Evolutionary conservation across 2,329 filamentous ascomycete species (phyloP), one percentile per base, ranked within the genome.

Genomic region (Samsoniella hepiali): DNA sequence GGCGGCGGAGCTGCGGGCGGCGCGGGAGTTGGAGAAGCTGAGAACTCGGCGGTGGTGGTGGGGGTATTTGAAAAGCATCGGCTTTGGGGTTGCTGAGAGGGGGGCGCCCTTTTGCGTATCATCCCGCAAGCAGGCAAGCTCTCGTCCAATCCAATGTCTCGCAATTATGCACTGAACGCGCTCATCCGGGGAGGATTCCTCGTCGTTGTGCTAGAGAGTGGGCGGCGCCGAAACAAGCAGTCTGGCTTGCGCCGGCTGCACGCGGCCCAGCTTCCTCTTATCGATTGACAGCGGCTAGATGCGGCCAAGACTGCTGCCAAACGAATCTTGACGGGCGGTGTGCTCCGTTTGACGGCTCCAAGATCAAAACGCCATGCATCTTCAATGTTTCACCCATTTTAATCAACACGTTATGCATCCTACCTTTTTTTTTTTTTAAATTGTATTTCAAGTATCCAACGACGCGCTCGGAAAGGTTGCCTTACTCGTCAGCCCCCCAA

Each of bases 261-360:
- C 51, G 65, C 72, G 72, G 72, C 71, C 70, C 63, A 70, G 65
- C 38, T 11, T 53, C n/a, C 1, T 11, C 63, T 69, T 67, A 66
- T 71, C 65, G 65, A 68, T 68, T 60, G 59, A 13, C 10, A 8
- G 40, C 50, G 50, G 59, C 50, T 55, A 62, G 50, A 40, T 47
- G 32, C 59, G 59, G 59, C 36, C 17, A 62, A 47, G 59, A 45
- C 22, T 22, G 22, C 22, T 22, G 22, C 22, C 22, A 22, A 22
- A 22, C 22, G 22, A 22, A 22, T 22, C 22, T 22, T 22, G 22
- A 22, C 22, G 22, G 22, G 22, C 22, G 22, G 22, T 22, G 22
- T 22, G 22, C 22, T 22, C 22, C 22, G 22, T 22, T 22, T 22
- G 22, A 22, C 22, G 22, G 22, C 22, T 22, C 22, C 22, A 22